Evolutionary conservation across 257 asterid genomes (phyloP), one percentile per base, ranked within the genome.

Genomic region (Solanum ossicruentum): DNA sequence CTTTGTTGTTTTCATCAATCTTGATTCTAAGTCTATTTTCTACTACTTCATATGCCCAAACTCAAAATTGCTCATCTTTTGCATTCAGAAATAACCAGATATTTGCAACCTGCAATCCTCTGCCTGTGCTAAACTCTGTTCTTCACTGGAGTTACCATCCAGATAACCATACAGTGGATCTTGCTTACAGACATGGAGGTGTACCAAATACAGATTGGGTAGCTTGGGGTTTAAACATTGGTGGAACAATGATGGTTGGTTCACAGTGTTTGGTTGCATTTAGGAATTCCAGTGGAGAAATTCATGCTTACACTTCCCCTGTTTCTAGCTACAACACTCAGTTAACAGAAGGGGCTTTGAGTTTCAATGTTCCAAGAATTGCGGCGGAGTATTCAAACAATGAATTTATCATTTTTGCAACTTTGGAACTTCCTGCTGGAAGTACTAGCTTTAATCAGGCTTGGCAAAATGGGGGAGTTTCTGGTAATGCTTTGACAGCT

Each of bases 71-170:
- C 83, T 9, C 90, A 0, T 5, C 56, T 36, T 81, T 83, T 79
- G 15, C 39, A 10, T 94, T 92, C 83, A 20, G 87, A 9, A 87
- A 85, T 90, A 85, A 78, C 58, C 80, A 13, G 5, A 6, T 1
- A 0, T 94, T 81, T 86, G 43, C 88, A 0, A 52, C 90, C 0
- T 94, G 97, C 43, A 86, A 20, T 67, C 10, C 4, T 41, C 95
- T 94, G 7, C 94, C 97, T 0, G 91, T 85, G 8, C 90, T 94
- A 7, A 85, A 81, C 89, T 84, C 98, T 3, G 88, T 91, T 90
- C 89, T 94, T 1, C 98, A 94, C 84, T 94, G 94, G 93, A 94
- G 26, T 72, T 93, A 93, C 89, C 90, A 91, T 81, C 84, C 28
- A 26, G 17, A 83, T 20, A 93, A 92, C 85, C 84, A 89, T 85